phyloP scores from a whole-genome alignment of 805 yeast species.

The Candida nemodendra region DNA sequence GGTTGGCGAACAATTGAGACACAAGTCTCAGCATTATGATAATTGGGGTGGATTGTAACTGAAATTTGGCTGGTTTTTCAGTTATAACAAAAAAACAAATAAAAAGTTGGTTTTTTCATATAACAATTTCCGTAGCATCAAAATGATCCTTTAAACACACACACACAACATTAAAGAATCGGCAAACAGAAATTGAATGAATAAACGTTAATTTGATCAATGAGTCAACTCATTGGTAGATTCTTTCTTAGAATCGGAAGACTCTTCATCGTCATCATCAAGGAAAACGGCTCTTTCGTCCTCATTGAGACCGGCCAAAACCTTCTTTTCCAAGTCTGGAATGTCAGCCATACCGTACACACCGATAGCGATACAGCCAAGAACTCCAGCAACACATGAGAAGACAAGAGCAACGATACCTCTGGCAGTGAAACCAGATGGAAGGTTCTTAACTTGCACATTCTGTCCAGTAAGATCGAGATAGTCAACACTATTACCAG shows the following conservation, averaged over 20 bases:
- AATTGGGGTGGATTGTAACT: no score
- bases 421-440: conserved; percentile 88
- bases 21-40: no score
- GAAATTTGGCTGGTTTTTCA: no score
- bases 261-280: conserved; percentile 30
- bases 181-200: neutral
- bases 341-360: conserved; percentile 86
- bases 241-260: conserved; percentile 10
- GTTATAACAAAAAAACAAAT: conserved; percentile 2
- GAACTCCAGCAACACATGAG: conserved; percentile 79
- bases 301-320: conserved; percentile 53
- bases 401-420: conserved; percentile 94
- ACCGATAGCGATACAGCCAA: conserved; percentile 76
- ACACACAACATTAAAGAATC: conserved; percentile 3
- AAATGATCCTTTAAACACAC: conserved; percentile 2
- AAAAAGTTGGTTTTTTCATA: no score
- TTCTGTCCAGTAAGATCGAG: conserved; percentile 74
- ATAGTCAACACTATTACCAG: conserved; percentile 66
- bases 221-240: conserved; percentile 13
- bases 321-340: conserved; percentile 61
- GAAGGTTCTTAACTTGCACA: conserved; percentile 64
- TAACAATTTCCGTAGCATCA: no score
- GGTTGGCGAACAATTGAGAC: no score
- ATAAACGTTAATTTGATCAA: neutral
- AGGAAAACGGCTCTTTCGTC: conserved; percentile 41